These are phyloP conservation scores for Ustilago loliicola DNA, from an alignment of 1,284 basidiomycete genomes.

Conservation along the genomic window DNA sequence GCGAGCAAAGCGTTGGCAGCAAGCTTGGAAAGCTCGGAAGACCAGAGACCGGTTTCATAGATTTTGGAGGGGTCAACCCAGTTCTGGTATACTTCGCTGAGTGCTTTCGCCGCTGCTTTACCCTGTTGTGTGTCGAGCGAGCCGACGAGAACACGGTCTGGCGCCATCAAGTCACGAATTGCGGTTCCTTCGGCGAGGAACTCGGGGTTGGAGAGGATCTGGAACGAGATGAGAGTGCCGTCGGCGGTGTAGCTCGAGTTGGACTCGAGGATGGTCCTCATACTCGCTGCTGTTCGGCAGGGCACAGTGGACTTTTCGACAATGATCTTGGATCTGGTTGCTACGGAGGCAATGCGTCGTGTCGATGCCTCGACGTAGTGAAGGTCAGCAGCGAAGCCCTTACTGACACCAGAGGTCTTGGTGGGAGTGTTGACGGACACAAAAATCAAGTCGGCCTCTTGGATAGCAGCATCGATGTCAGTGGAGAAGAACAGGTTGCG, in stretches of 20 bases:
- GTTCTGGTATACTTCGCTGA: conserved; percentile 88
- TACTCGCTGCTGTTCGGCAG: conserved; percentile 96
- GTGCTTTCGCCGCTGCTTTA: conserved; percentile 81
- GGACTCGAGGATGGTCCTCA: conserved; percentile 98
- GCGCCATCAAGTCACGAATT: conserved; percentile 85
- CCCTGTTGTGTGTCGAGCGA: conserved; percentile 90
- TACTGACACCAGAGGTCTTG: conserved; percentile 96
- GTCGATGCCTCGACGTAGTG: conserved; percentile 82
- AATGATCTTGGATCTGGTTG: conserved; percentile 93
- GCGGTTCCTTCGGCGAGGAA: conserved; percentile 99
- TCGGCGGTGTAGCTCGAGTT: conserved; percentile 76
- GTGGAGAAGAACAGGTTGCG: conserved; percentile 98
- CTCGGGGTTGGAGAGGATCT: conserved; percentile 99
- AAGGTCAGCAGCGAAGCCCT: conserved; percentile 96
- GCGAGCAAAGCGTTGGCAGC: conserved; percentile 99
- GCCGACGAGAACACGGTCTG: conserved; percentile 97
- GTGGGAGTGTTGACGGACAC: conserved; percentile 95
- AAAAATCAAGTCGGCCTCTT: conserved; percentile 84
- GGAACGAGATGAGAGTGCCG: conserved; percentile 88
- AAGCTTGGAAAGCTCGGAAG: conserved; percentile 96
- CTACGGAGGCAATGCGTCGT: conserved; percentile 91
- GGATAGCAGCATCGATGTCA: conserved; percentile 91
- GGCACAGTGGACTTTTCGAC: conserved; percentile 99
- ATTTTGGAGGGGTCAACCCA: conserved; percentile 92
- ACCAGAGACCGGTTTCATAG: conserved; percentile 97